Conservation (phyloP, 2,329 filamentous ascomycete genomes). For the Penicillium aurantiogriseum region DNA sequence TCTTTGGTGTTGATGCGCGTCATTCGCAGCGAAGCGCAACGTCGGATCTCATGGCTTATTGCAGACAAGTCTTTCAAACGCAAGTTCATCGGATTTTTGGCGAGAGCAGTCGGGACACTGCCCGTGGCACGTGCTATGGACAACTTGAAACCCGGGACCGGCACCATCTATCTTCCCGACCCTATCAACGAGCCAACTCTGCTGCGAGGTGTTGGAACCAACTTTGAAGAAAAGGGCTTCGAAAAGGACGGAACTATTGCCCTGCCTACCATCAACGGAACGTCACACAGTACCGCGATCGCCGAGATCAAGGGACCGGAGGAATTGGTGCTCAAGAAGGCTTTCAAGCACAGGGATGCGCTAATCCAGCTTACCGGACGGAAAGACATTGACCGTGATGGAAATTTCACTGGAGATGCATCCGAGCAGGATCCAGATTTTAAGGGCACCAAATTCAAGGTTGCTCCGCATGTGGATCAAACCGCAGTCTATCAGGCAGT, state of each 20-base stretch:
- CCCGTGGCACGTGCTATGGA: conserved; percentile 94
- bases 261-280: conserved; percentile 78
- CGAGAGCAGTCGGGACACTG: conserved; percentile 80
- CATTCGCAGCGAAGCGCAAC: conserved; percentile 78
- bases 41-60: conserved; percentile 87
- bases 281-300: conserved; percentile 79
- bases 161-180: conserved; percentile 84
- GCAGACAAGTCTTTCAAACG: conserved; percentile 93
- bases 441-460: conserved; percentile 76
- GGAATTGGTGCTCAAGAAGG: conserved; percentile 81
- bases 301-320: conserved; percentile 74
- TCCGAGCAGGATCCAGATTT: conserved; percentile 60
- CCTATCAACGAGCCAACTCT: conserved; percentile 80
- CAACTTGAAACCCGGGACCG: conserved; percentile 72
- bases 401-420: conserved; percentile 57
- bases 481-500: conserved; percentile 91
- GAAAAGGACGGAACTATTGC: conserved; percentile 81
- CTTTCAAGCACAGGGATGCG: conserved; percentile 74
- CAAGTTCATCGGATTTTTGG: conserved; percentile 82
- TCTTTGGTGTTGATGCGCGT: conserved; percentile 90
- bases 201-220: conserved; percentile 74
- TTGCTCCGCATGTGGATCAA: conserved; percentile 91
- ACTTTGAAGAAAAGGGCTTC: conserved; percentile 71
- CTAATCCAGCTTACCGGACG: conserved; percentile 79
- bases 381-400: conserved; percentile 67